phyloP scores from a whole-genome alignment of 2,329 filamentous ascomycete genomes.

The Apiospora marii region DNA sequence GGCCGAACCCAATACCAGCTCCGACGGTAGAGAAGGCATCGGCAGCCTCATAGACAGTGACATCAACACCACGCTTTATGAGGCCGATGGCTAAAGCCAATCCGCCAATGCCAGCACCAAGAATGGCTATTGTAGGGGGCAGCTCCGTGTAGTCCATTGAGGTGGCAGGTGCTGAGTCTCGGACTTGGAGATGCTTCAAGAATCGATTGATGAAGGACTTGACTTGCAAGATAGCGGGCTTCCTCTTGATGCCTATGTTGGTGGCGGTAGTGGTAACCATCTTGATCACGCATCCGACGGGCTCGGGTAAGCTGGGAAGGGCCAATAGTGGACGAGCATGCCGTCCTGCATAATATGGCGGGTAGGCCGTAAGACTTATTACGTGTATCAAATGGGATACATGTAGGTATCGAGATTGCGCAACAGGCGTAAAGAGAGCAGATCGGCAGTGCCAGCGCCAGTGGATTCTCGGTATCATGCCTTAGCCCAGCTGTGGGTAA shows the following conservation, averaged over 20 bases:
- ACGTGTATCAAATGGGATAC: background rate
- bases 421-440: background rate
- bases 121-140: slow-evolving; percentile 36
- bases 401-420: background rate
- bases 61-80: slow-evolving; percentile 38
- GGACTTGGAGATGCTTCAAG: slow-evolving; percentile 17
- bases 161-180: background rate
- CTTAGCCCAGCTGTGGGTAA: background rate
- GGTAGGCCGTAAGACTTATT: background rate
- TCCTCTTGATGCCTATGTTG: slow-evolving; percentile 20
- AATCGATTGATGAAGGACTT: slow-evolving; percentile 26
- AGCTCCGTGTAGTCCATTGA: slow-evolving; percentile 12
- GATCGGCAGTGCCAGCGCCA: background rate
- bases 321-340: background rate
- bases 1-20: slow-evolving; percentile 47
- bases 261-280: background rate
- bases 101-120: slow-evolving; percentile 42
- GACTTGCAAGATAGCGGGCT: slow-evolving; percentile 26
- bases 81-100: slow-evolving; percentile 41
- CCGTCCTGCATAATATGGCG: background rate
- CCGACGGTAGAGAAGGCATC: slow-evolving; percentile 37
- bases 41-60: slow-evolving; percentile 40
- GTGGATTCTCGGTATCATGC: slow-evolving; percentile 1
- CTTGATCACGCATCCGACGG: background rate
- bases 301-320: background rate